A percentile compares a stretch with the other conserved stretches of the same genome.
Evolutionary conservation across 2,329 filamentous ascomycete species (phyloP).

Genomic region (Magnaporthiopsis rhizophila): DNA sequence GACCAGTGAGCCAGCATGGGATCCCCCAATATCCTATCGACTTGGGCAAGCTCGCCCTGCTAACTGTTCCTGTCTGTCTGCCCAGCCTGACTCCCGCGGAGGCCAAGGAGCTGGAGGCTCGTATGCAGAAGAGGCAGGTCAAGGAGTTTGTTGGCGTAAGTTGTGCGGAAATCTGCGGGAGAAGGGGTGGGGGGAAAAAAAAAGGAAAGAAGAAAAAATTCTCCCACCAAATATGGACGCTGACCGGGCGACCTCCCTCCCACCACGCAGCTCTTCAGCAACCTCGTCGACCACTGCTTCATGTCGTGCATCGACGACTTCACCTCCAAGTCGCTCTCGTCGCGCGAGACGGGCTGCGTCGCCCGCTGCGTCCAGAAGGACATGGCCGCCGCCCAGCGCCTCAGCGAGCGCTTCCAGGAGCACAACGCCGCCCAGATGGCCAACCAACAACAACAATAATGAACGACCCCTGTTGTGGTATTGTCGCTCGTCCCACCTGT

Average conservation of each 20-base stretch:
- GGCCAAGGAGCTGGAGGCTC: constrained; percentile 74
- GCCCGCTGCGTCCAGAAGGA: constrained; percentile 94
- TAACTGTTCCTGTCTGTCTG: not conserved
- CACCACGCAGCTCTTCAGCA: constrained; percentile 45
- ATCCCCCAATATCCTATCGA: not conserved
- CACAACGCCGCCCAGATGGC: constrained; percentile 51
- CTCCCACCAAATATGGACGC: too few relatives aligned
- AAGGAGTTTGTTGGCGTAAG: constrained; percentile 97
- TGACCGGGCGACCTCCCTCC: not conserved
- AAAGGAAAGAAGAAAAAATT: too few relatives aligned
- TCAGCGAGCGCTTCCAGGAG: constrained; percentile 83
- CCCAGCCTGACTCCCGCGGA: constrained; percentile 1
- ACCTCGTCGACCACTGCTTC: constrained; percentile 84
- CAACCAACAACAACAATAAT: constrained; percentile 28
- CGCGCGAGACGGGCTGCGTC: constrained; percentile 85
- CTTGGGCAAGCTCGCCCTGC: not conserved
- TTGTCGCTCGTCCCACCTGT: not conserved
- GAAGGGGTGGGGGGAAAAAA: too few relatives aligned
- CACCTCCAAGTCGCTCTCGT: constrained; percentile 87
- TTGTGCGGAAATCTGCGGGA: constrained; percentile 14
- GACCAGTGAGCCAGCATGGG: constrained; percentile 1
- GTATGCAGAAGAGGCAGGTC: constrained; percentile 97
- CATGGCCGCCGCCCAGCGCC: constrained; percentile 81
- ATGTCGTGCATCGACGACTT: constrained; percentile 97
- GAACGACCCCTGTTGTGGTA: constrained; percentile 12